Evolutionary conservation across 106 monocot genomes (phyloP), one percentile per base, ranked within the genome.

Genomic region (Hemerocallis citrina): DNA sequence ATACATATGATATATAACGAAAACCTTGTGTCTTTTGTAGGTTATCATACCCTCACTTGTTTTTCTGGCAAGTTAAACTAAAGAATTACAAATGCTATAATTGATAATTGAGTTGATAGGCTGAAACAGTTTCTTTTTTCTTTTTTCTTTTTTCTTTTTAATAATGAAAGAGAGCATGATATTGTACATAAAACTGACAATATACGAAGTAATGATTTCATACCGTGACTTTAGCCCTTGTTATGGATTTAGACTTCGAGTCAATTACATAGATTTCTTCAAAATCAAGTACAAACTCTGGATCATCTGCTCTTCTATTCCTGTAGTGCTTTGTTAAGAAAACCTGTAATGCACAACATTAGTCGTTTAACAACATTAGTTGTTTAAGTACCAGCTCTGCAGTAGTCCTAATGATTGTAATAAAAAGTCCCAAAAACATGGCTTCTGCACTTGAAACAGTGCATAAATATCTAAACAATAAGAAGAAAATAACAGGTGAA

Each of bases 251-350:
- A 42, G 86, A 74, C 59, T 81, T 90, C 19, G 86, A 90, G 68
- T 90, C 95, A 20, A 96, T 86, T 8, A 90, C 90, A 72, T 89
- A 95, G 34, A 90, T 96, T 72, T 96, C 90, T 77, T 96, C 95
- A 81, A 96, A 90, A 72, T 95, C 95, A 70, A 95, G 80, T 38
- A 89, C 77, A 75, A 94, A 94, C 20, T 86, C 94, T 35, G 70
- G 62, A 52, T 94, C 94, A 76, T 75, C 40, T 52, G 48, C 44
- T 30, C 90, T 70, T 63, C 90, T 87, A 21, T 95, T 95, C 62
- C 83, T 86, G 51, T 86, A 96, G 70, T 90, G 95, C 69, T 96
- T 96, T 44, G 84, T 96, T 60, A 96, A 65, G 65, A 96, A 96
- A 52, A 90, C 94, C 94, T 89, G 69, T 40, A 70, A 57, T 4